These are phyloP conservation scores for Leucoagaricus sp. DNA, from an alignment of 1,284 basidiomycete genomes.

Conservation along the genomic window DNA sequence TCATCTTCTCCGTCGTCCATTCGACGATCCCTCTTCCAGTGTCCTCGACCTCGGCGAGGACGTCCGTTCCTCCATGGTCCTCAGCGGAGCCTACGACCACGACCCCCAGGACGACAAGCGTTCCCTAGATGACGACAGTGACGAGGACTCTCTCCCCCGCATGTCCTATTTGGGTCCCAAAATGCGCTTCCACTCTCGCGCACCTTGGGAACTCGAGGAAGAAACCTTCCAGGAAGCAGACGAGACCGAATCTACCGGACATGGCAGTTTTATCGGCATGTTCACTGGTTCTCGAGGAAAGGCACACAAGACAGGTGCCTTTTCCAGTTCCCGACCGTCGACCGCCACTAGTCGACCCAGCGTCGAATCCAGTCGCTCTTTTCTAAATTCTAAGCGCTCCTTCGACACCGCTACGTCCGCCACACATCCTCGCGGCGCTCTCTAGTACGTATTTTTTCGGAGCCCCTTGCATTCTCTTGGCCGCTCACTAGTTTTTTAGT, in stretches of 20 bases:
- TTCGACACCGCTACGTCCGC: conserved; percentile 58
- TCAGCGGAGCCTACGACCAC: conserved; percentile 34
- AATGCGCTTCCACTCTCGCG: conserved; percentile 76
- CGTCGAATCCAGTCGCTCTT: conserved; percentile 58
- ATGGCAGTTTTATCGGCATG: conserved; percentile 1
- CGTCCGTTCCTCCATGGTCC: conserved; percentile 42
- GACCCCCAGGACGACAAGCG: conserved; percentile 25
- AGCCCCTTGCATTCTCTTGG: conserved; percentile 2
- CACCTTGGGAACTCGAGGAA: conserved; percentile 75
- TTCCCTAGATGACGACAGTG: conserved; percentile 30
- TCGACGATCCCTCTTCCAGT: conserved; percentile 52
- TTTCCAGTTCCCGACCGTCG: conserved; percentile 48
- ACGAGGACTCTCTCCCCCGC: conserved; percentile 43
- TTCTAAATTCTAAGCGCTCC: conserved; percentile 52
- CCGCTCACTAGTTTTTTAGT: conserved; percentile 26
- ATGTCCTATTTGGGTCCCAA: conserved; percentile 76
- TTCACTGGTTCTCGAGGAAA: conserved; percentile 22
- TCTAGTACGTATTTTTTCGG: conserved; percentile 50
- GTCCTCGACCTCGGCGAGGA: conserved; percentile 65
- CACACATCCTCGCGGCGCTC: conserved; percentile 49
- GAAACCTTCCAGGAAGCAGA: conserved; percentile 47
- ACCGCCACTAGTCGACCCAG: conserved; percentile 49
- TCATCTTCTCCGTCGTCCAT: conserved; percentile 36
- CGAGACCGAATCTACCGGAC: conserved; percentile 28
- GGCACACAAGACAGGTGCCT: conserved; percentile 37